Percentiles rank a stretch among this genome's conserved stretches.
Conservation (phyloP, 2,329 filamentous ascomycete genomes). For the Ophiostoma triangulosporum region DNA sequence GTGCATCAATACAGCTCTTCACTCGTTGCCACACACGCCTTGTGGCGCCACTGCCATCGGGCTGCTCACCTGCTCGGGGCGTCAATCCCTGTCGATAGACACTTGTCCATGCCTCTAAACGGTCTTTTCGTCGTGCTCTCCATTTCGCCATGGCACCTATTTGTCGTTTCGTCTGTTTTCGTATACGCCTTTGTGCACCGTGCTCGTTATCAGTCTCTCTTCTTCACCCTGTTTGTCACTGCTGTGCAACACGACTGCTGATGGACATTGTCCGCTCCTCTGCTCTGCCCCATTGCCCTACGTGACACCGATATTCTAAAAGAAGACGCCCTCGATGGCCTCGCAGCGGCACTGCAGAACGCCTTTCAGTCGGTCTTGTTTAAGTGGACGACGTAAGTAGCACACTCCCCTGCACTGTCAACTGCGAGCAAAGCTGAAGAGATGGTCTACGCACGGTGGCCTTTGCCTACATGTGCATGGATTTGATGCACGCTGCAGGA, state of each 20-base stretch:
- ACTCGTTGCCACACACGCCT: no score
- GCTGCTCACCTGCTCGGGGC: no score
- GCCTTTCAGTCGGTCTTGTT: neutral
- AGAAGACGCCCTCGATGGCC: neutral
- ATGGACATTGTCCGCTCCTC: neutral
- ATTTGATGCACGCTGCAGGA: constrained; percentile 1
- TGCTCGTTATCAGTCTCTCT: neutral
- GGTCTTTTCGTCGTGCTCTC: neutral
- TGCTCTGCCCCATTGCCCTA: neutral
- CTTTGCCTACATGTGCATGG: neutral
- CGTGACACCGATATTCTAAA: neutral
- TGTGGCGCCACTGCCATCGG: no score
- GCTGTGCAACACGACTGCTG: neutral
- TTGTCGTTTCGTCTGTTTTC: neutral
- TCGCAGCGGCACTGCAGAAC: no score
- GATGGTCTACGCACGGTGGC: neutral
- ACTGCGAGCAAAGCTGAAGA: neutral
- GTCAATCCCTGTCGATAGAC: neutral
- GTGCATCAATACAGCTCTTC: no score
- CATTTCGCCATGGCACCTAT: neutral
- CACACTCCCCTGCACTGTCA: neutral
- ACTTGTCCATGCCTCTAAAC: neutral
- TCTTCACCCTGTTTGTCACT: neutral
- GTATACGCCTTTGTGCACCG: neutral
- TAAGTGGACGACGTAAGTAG: no score